A percentile compares a stretch with the other conserved stretches of the same genome.
Evolutionary conservation across 352 stramenopile species (phyloP).

Genomic region (Phytophthora macrochlamydospora): DNA sequence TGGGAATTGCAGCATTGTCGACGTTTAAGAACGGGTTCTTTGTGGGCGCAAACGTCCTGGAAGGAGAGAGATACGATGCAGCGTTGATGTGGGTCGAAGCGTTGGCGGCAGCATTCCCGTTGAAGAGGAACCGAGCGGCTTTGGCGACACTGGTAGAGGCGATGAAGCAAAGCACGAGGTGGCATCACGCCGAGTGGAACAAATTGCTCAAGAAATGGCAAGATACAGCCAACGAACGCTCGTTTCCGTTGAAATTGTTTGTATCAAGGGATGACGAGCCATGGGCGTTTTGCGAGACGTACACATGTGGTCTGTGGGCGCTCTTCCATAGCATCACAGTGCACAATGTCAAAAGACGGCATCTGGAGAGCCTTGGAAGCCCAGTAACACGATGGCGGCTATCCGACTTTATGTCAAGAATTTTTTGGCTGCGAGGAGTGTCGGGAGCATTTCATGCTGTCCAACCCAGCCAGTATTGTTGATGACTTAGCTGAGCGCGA

Average conservation of each 20-base stretch:
- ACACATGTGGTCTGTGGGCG: constrained; percentile 84
- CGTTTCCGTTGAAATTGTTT: constrained; percentile 72
- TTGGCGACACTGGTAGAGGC: constrained; percentile 47
- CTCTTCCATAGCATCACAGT: constrained; percentile 83
- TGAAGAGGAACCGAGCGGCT: constrained; percentile 63
- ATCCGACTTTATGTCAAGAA: constrained; percentile 79
- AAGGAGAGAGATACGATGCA: constrained; percentile 66
- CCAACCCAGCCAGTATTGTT: constrained; percentile 69
- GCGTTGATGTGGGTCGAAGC: constrained; percentile 72
- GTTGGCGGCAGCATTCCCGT: constrained; percentile 62
- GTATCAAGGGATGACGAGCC: constrained; percentile 48
- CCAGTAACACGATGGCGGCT: constrained; percentile 56
- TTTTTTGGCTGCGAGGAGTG: constrained; percentile 89
- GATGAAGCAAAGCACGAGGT: constrained; percentile 48
- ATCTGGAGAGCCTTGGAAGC: constrained; percentile 42
- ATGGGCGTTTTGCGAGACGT: constrained; percentile 71
- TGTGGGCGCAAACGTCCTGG: constrained; percentile 59
- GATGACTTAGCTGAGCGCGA: constrained; percentile 44
- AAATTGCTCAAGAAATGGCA: constrained; percentile 74
- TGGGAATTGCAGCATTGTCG: constrained; percentile 64
- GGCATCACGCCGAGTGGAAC: constrained; percentile 65
- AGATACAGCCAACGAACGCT: constrained; percentile 35
- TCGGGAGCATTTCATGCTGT: constrained; percentile 68
- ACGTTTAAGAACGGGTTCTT: constrained; percentile 82
- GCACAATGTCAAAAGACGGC: constrained; percentile 32